Percentiles rank a stretch among this genome's conserved stretches.
phyloP scores from a whole-genome alignment of 2,329 filamentous ascomycete genomes.

The Alternaria gansuensis region DNA sequence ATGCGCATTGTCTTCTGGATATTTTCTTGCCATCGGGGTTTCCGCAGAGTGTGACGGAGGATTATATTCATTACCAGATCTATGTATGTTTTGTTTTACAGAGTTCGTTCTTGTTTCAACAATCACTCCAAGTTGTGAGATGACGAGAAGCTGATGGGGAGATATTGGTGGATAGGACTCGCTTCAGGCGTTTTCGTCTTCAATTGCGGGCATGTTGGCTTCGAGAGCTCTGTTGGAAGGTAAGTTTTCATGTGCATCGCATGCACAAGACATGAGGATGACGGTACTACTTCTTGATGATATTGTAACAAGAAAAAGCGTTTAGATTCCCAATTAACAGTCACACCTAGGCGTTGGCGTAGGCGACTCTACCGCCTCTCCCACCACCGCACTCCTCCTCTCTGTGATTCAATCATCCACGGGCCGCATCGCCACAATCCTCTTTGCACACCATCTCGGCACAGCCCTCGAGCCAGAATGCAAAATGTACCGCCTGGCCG shows the following conservation, averaged over 20 bases:
- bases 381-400: slow-evolving; percentile 81
- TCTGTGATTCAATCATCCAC: slow-evolving; percentile 84
- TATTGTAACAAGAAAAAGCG: neutral
- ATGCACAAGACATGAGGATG: neutral
- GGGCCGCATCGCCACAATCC: slow-evolving; percentile 82
- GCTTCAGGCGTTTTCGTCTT: slow-evolving; percentile 83
- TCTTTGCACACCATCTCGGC: slow-evolving; percentile 84
- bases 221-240: slow-evolving; percentile 83
- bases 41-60: slow-evolving; percentile 82
- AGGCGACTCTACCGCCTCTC: slow-evolving; percentile 78
- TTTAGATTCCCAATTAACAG: neutral
- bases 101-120: neutral
- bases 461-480: slow-evolving; percentile 87
- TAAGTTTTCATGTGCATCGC: slow-evolving; percentile 36
- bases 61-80: slow-evolving; percentile 82
- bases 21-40: slow-evolving; percentile 89
- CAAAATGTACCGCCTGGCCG: slow-evolving; percentile 86
- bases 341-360: slow-evolving; percentile 73
- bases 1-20: slow-evolving; percentile 63
- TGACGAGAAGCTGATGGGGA: slow-evolving; percentile 33
- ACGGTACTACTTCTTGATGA: neutral
- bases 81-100: slow-evolving; percentile 55
- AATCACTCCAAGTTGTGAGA: neutral
- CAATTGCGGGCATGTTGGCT: slow-evolving; percentile 80
- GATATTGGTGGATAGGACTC: slow-evolving; percentile 66